Evolutionary conservation across 331 rosid genomes (phyloP).

Genomic region (Acacia pycnantha): DNA sequence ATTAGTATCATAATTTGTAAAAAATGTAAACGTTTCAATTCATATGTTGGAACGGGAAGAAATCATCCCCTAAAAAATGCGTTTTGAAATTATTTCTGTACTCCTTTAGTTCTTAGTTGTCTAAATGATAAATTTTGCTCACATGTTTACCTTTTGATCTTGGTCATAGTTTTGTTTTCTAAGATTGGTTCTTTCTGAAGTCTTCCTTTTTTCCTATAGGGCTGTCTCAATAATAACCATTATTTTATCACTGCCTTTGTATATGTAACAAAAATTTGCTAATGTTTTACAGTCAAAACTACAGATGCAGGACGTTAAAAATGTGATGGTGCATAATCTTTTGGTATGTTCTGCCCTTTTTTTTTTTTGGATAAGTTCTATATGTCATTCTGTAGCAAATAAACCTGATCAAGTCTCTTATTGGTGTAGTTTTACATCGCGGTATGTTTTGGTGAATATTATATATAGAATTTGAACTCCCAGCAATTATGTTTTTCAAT

Average conservation of each 20-base stretch:
- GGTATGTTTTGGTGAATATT: too few species aligned
- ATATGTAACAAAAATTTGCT: conserved; percentile 15
- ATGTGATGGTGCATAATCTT: conserved; percentile 83
- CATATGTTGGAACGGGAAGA: neutral
- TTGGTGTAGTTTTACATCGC: neutral
- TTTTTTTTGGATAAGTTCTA: neutral
- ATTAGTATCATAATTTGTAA: neutral
- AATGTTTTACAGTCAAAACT: conserved; percentile 74
- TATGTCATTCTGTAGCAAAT: neutral
- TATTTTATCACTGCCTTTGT: neutral
- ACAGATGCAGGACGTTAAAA: conserved; percentile 87
- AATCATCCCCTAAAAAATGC: neutral
- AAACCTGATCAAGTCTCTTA: neutral
- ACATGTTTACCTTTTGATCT: neutral
- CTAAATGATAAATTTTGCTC: neutral
- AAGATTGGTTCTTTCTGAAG: neutral
- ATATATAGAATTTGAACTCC: too few species aligned
- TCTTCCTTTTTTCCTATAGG: neutral
- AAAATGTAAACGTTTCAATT: neutral
- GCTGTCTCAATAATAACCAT: neutral
- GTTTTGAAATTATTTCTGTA: neutral
- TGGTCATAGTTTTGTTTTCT: neutral
- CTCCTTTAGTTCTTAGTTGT: neutral
- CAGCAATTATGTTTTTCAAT: too few species aligned
- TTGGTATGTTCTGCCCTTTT: conserved; percentile 66